These are phyloP conservation scores for Aspergillus wentii DNA, from an alignment of 495 filamentous ascomycete genomes.

Conservation along the genomic window DNA sequence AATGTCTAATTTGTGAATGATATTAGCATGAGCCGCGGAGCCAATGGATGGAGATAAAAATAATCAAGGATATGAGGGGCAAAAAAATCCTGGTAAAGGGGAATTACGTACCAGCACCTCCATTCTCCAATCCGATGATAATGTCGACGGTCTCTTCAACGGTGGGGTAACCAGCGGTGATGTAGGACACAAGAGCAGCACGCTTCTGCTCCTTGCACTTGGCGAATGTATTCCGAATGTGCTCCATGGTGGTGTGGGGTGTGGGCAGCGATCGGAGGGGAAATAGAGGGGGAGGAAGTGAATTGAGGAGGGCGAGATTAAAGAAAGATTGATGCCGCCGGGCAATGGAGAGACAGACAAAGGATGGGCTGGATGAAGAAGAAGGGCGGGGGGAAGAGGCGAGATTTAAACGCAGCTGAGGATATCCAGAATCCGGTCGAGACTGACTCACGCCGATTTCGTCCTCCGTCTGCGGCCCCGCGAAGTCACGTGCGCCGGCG, in stretches of 20 bases:
- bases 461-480: neutral
- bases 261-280: constrained; percentile 11
- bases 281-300: constrained; percentile 8
- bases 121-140: constrained; percentile 83
- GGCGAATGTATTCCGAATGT: constrained; percentile 79
- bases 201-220: constrained; percentile 70
- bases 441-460: too few species aligned
- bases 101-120: constrained; percentile 70
- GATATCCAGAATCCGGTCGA: too few species aligned
- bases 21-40: too few species aligned
- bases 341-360: neutral
- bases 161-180: constrained; percentile 92
- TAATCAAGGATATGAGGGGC: neutral
- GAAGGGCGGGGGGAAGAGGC: neutral
- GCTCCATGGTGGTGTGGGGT: constrained; percentile 54
- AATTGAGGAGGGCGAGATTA: neutral
- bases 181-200: constrained; percentile 85
- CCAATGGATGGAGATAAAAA: neutral
- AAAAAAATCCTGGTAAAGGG: neutral
- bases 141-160: constrained; percentile 75
- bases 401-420: too few species aligned
- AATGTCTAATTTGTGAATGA: constrained; percentile 25
- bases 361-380: neutral
- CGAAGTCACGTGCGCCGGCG: neutral
- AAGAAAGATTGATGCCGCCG: neutral